Evolutionary conservation across 331 rosid species (phyloP), one percentile per base, ranked within the genome.

Genomic region (Cucumis variabilis): DNA sequence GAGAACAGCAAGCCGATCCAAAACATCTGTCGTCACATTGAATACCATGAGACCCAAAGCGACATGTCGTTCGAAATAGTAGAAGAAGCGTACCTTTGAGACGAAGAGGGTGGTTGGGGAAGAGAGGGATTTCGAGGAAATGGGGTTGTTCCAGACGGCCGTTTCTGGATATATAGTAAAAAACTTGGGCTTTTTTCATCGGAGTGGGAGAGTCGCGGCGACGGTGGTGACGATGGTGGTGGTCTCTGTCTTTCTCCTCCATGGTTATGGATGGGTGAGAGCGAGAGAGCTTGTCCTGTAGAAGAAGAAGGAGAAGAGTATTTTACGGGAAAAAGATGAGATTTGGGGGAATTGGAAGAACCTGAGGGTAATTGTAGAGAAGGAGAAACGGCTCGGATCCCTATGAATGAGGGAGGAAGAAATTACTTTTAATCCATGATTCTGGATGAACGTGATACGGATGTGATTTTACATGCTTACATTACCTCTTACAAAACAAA

Each of bases 131-230:
- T 69, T 96, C 98, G 88, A 96, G 89, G 92, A 88, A 95, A 88
- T 96, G 99, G n/a, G 99, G 99, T 79, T 95, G 99, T 75, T 96
- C 96, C 27, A 95, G 91, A 15, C 91, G 92, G 68, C 99, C 99
- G 82, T 93, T 96, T 73, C 98, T 88, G 15, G 99, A 92, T 25
- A 96, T 96, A 55, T 95, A 95, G 91, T 96, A 96, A 28, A 96
- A 95, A 55, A 94, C 93, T 91, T 96, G 98, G 79, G 93, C 94
- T 23, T 90, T 96, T 53, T 91, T 92, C 33, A 88, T 48, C 19
- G 92, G 92, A 93, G 74, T 70, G 84, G 53, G 53, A 24, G 28
- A 17, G 72, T 62, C 11, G 11, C 74, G 74, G 48, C 77, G 77
- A 13, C 77, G 76, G 23, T 19, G 46, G 23, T 3, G n/a, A 46